Evolutionary conservation across 352 stramenopile genomes (phyloP), one percentile per base, ranked within the genome.

Genomic region (Pythium pyrilobum): DNA sequence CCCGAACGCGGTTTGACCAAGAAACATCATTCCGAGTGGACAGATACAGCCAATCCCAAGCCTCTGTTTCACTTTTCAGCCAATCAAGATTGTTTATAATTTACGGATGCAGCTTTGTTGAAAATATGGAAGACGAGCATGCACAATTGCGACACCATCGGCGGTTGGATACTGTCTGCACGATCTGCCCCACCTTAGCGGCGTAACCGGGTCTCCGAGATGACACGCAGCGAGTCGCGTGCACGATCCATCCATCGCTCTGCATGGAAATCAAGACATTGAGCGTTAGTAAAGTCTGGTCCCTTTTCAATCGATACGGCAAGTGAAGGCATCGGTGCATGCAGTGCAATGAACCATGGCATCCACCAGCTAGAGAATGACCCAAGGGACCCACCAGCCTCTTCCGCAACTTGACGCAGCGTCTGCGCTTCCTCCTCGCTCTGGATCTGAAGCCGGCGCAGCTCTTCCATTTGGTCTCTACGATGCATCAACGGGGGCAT

Each of bases 341-440:
- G 28, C 18, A 42, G 23, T 21, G 0, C 12, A 21, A 12, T 7
- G 24, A 31, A 41, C 33, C 18, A 15, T 24, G 8, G 23, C 24
- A 46, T 28, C 11, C 6, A 29, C 21, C 7, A 20, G 1, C 8
- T 4, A 5, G 24, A 11, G 11, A 24, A 24, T 53, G 18, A 12
- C 9, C 13, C 27, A 49, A 5, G 3, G 20, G 27, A 57, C 40
- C 31, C 44, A 91, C 78, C 78, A 69, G 78, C 83, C 81, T 94
- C 83, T 31, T 88, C 81, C 3, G 79, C 81, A 2, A 89, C 81
- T 64, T 94, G 81, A 48, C 76, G 79, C 54, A 94, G 66, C 16
- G 79, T 92, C 51, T 91, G 79, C 2, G 81, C 81, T 61, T 94
- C 83, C 56, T 94, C 81, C 32, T 94, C 83, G 32, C 83, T 91